phyloP scores from a whole-genome alignment of 169 alveolate genomes.

The Cryptosporidium bovis region DNA sequence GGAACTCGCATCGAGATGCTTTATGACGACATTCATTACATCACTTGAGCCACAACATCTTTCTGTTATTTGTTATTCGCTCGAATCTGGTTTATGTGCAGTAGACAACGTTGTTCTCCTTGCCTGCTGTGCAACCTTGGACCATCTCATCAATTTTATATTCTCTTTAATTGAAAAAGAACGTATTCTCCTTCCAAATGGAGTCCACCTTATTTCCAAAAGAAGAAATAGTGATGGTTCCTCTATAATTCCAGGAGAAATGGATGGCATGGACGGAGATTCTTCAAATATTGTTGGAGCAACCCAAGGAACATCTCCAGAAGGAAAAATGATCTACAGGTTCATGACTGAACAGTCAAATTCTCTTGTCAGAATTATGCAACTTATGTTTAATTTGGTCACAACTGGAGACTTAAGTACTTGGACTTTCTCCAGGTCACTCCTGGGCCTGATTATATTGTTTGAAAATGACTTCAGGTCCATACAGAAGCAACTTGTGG shows the following conservation, averaged over 20 bases:
- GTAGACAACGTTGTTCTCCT: constrained; percentile 70
- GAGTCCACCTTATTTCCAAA: constrained; percentile 10
- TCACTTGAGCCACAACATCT: constrained; percentile 66
- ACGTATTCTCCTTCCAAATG: constrained; percentile 46
- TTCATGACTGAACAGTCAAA: constrained; percentile 84
- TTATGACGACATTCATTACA: constrained; percentile 82
- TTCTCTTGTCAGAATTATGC: constrained; percentile 83
- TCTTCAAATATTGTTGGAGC: constrained; percentile 9
- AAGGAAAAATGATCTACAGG: constrained; percentile 81
- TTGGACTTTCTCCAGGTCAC: constrained; percentile 91
- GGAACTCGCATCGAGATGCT: constrained; percentile 88
- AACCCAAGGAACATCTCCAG: constrained; percentile 42
- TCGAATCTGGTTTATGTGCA: constrained; percentile 73
- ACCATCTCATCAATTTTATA: constrained; percentile 48
- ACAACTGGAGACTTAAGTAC: constrained; percentile 83
- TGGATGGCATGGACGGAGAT: constrained; percentile 32
- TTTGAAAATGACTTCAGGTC: constrained; percentile 82
- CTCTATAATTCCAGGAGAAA: neutral
- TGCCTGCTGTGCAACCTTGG: constrained; percentile 73
- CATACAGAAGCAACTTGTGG: constrained; percentile 82
- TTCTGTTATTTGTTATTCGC: constrained; percentile 61
- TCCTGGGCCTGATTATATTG: constrained; percentile 88
- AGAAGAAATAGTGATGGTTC: too few species aligned
- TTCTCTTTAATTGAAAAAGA: constrained; percentile 54
- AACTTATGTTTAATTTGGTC: constrained; percentile 85